Percentiles rank a stretch among this genome's conserved stretches.
These are phyloP conservation scores for Allomyces arbusculus DNA, from an alignment of 192 early-diverging fungal species.

Conservation along the genomic window DNA sequence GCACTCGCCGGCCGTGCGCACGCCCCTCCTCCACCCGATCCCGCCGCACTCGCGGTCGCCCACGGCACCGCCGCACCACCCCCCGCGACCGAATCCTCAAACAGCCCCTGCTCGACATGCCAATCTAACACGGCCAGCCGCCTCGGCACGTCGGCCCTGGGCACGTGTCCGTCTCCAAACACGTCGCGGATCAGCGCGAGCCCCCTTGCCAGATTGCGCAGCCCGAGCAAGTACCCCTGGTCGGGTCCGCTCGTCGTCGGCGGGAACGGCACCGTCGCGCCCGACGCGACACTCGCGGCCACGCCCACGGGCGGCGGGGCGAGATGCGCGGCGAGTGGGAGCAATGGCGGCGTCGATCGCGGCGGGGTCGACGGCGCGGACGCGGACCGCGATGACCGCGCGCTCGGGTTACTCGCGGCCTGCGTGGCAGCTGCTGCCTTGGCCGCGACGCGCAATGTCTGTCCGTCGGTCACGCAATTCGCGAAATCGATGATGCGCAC, in stretches of 20 bases:
- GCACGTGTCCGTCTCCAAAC: not conserved
- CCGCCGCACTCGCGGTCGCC: not conserved
- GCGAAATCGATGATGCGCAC: constrained; percentile 95
- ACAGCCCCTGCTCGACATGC: not conserved
- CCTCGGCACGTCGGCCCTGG: not conserved
- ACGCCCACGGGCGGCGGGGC: not conserved
- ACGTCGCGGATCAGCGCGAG: constrained; percentile 17
- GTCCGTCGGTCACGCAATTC: constrained; percentile 41
- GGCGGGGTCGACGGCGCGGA: no score
- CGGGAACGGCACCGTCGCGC: constrained; percentile 8
- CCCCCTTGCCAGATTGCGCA: constrained; percentile 23
- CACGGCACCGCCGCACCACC: not conserved
- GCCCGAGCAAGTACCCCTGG: constrained; percentile 28
- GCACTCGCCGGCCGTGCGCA: no score
- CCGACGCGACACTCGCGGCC: not conserved
- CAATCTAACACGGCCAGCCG: not conserved
- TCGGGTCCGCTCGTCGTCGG: constrained; percentile 14
- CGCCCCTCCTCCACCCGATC: no score
- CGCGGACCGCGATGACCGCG: no score
- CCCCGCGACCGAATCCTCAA: not conserved
- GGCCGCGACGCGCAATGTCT: constrained; percentile 9
- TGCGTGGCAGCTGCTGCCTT: constrained; percentile 10
- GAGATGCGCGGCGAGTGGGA: not conserved
- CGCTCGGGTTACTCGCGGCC: not conserved
- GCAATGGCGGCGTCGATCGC: no score